phyloP scores from a whole-genome alignment of 2,329 filamentous ascomycete species.

The Penicillium concentricum region DNA sequence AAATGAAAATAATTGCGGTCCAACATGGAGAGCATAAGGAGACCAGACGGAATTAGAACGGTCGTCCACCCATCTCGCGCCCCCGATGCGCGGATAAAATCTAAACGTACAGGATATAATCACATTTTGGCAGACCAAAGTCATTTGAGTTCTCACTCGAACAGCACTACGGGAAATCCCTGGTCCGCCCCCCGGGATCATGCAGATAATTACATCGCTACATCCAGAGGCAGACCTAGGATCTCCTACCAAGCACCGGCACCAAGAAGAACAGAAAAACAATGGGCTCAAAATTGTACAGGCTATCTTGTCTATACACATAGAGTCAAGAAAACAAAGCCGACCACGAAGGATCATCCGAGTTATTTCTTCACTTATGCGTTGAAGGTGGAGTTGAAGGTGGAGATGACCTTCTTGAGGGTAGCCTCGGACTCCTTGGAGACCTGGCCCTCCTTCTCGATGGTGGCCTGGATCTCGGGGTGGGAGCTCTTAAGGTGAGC shows the following conservation, averaged over 20 bases:
- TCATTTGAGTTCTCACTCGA: constrained; percentile 12
- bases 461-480: constrained; percentile 75
- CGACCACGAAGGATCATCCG: constrained; percentile 36
- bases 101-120: constrained; percentile 46
- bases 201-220: constrained; percentile 28
- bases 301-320: constrained; percentile 47
- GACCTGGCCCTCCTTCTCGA: constrained; percentile 92
- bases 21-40: constrained; percentile 27
- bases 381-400: constrained; percentile 92
- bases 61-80: constrained; percentile 28
- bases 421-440: constrained; percentile 79
- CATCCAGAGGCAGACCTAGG: constrained; percentile 24
- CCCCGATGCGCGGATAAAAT: constrained; percentile 35
- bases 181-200: constrained; percentile 11
- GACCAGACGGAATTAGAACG: constrained; percentile 30
- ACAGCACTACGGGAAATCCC: constrained; percentile 9
- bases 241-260: constrained; percentile 14
- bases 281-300: constrained; percentile 47
- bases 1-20: constrained; percentile 37
- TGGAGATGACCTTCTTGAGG: constrained; percentile 67
- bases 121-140: constrained; percentile 31
- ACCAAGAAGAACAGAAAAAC: constrained; percentile 37
- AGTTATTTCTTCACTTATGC: constrained; percentile 40
- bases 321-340: constrained; percentile 41
- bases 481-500: constrained; percentile 90